These are phyloP conservation scores for Monosporascus cannonballus DNA, from an alignment of 2,329 filamentous ascomycete species.

Conservation along the genomic window DNA sequence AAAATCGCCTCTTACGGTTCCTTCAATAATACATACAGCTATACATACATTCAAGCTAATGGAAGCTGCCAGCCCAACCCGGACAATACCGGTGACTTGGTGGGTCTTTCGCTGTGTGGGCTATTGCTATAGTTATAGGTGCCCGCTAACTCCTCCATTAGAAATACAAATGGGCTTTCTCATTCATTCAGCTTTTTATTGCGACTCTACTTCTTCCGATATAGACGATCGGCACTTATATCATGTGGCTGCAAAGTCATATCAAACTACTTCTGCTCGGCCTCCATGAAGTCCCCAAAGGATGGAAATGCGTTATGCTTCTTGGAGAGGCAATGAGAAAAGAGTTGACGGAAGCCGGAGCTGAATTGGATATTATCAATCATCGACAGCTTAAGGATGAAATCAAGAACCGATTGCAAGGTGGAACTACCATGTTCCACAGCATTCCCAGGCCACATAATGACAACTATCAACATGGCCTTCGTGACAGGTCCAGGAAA, in stretches of 20 bases:
- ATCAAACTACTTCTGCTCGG: constrained; percentile 1
- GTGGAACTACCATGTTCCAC: constrained; percentile 7
- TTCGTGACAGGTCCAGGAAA: background rate
- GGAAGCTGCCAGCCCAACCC: background rate
- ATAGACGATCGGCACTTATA: constrained; percentile 14
- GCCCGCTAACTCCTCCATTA: background rate
- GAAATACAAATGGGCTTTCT: constrained; percentile 19
- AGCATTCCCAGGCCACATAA: too few relatives aligned
- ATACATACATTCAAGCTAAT: background rate
- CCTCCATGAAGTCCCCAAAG: constrained; percentile 3
- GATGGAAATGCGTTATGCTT: constrained; percentile 4
- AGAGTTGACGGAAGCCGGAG: constrained; percentile 4
- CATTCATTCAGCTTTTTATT: constrained; percentile 14
- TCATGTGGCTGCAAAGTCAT: constrained; percentile 14
- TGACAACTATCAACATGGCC: too few relatives aligned
- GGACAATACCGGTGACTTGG: background rate
- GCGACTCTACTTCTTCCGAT: constrained; percentile 5
- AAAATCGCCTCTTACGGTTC: too few relatives aligned
- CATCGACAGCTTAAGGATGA: constrained; percentile 6
- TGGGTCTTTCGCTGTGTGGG: background rate
- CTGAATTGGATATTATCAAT: constrained; percentile 3
- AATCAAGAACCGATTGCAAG: constrained; percentile 6
- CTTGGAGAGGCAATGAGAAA: constrained; percentile 1
- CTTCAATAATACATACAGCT: too few relatives aligned
- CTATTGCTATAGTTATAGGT: background rate